Conservation (phyloP, 331 rosid genomes). For the Pyracantha coccinea region DNA sequence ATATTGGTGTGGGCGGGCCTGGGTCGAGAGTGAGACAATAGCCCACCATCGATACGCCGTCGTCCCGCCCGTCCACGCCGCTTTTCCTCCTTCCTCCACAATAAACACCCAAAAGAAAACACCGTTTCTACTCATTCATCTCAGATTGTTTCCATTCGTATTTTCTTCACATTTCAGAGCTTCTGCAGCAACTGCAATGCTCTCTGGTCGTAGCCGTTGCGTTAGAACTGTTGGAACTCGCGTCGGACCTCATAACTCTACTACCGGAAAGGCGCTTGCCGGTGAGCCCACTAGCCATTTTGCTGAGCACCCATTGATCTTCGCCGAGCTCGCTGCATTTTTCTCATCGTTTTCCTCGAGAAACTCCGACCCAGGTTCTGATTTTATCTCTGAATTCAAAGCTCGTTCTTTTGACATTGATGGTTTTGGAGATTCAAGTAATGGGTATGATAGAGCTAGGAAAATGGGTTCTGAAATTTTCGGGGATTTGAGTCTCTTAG, state of each 20-base stretch:
- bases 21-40: neutral
- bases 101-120: neutral
- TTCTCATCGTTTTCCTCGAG: slow-evolving; percentile 26
- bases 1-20: neutral
- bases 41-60: neutral
- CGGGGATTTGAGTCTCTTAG: slow-evolving; percentile 19
- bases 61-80: neutral
- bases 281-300: slow-evolving; percentile 15
- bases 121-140: neutral
- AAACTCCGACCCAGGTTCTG: slow-evolving; percentile 12
- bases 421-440: slow-evolving; percentile 11
- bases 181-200: neutral
- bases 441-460: slow-evolving; percentile 17
- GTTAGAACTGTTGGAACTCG: neutral
- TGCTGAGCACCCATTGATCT: slow-evolving; percentile 8
- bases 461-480: slow-evolving; percentile 28
- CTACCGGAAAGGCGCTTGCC: neutral
- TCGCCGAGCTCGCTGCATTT: neutral
- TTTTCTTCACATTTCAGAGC: neutral
- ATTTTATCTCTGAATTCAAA: slow-evolving; percentile 17
- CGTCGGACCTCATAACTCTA: neutral
- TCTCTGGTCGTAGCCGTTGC: neutral
- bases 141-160: neutral
- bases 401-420: slow-evolving; percentile 12
- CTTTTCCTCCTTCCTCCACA: no score